phyloP scores from a whole-genome alignment of 1,139 yeast genomes.

The Lodderomyces oxycetoniae region DNA sequence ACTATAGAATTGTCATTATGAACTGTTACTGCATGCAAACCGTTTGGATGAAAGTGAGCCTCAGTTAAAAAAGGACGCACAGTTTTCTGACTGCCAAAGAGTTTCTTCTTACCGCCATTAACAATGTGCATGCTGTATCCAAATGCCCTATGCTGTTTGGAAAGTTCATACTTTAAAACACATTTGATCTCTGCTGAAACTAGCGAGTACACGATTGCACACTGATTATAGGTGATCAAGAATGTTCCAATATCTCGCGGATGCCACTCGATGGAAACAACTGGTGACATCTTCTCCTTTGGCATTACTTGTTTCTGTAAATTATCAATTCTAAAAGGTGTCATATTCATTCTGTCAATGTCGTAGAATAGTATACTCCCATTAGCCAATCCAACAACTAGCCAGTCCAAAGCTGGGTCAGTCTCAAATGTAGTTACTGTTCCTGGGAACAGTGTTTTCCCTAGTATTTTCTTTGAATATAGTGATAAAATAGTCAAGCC shows the following conservation, averaged over 20 bases:
- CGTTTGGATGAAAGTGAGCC: slow-evolving; percentile 89
- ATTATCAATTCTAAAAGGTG: slow-evolving; percentile 68
- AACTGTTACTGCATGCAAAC: slow-evolving; percentile 72
- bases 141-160: slow-evolving; percentile 31
- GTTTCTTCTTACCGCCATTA: slow-evolving; percentile 42
- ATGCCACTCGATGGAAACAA: slow-evolving; percentile 66
- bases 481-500: slow-evolving; percentile 66
- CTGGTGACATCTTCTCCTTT: slow-evolving; percentile 52
- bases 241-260: slow-evolving; percentile 86
- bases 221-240: slow-evolving; percentile 66
- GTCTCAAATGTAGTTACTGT: slow-evolving; percentile 62
- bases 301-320: slow-evolving; percentile 58
- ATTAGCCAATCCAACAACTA: slow-evolving; percentile 72
- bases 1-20: slow-evolving; percentile 81
- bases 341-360: slow-evolving; percentile 66
- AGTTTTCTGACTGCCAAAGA: slow-evolving; percentile 40
- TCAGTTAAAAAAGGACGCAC: slow-evolving; percentile 49
- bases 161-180: slow-evolving; percentile 52
- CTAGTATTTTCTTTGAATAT: slow-evolving; percentile 55
- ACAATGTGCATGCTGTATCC: slow-evolving; percentile 27
- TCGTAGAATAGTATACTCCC: slow-evolving; percentile 77
- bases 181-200: slow-evolving; percentile 54
- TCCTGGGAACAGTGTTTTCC: slow-evolving; percentile 56
- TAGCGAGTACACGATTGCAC: slow-evolving; percentile 67
- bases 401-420: slow-evolving; percentile 89